Evolutionary conservation across 169 alveolate genomes (phyloP).

Genomic region (Cryptosporidium sp.): DNA sequence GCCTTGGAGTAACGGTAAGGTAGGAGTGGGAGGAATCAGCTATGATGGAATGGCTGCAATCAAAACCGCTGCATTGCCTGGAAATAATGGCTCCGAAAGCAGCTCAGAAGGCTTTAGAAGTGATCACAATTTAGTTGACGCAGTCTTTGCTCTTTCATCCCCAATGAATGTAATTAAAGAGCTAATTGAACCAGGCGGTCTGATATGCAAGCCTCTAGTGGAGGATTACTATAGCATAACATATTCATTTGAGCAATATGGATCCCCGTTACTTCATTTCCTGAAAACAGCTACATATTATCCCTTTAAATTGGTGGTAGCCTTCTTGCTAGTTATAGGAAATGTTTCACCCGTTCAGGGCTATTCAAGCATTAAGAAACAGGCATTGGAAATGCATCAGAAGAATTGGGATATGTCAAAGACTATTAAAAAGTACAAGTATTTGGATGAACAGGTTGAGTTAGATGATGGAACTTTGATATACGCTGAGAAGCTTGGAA

Average conservation of each 20-base stretch:
- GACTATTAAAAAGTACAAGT: constrained; percentile 68
- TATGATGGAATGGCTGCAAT: constrained; percentile 83
- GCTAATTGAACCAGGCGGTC: constrained; percentile 80
- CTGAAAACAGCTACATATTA: constrained; percentile 72
- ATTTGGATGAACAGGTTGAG: constrained; percentile 76
- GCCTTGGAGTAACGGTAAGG: constrained; percentile 77
- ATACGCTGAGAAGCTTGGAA: constrained; percentile 76
- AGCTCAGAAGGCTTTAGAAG: constrained; percentile 10
- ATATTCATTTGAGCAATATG: constrained; percentile 77
- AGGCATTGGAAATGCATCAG: constrained; percentile 75
- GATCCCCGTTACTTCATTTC: constrained; percentile 79
- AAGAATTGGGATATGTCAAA: constrained; percentile 80
- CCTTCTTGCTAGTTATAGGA: constrained; percentile 78
- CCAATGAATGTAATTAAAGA: constrained; percentile 80
- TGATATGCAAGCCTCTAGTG: constrained; percentile 77
- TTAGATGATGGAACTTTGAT: constrained; percentile 69
- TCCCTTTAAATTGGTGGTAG: constrained; percentile 76
- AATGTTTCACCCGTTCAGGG: constrained; percentile 78
- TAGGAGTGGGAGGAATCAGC: constrained; percentile 81
- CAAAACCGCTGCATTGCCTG: constrained; percentile 76
- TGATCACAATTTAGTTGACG: constrained; percentile 50
- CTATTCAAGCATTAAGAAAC: constrained; percentile 65
- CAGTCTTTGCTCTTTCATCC: constrained; percentile 75
- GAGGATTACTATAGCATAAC: constrained; percentile 80
- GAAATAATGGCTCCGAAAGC: background rate